These are phyloP conservation scores for Neoarthrinium moseri DNA, from an alignment of 2,329 filamentous ascomycete genomes.

Conservation along the genomic window DNA sequence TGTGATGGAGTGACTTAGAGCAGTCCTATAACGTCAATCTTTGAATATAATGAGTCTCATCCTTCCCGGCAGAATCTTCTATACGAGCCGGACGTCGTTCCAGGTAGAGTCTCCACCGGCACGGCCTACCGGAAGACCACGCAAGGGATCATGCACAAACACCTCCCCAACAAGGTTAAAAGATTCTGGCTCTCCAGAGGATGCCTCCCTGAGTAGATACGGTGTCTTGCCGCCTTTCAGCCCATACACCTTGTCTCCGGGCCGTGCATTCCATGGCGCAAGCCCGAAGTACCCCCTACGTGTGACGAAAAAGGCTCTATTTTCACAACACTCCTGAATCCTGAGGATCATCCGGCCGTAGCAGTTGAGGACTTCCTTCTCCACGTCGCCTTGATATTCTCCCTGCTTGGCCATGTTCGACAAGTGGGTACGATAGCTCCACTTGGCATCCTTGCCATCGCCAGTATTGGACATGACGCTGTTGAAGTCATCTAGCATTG, in stretches of 20 bases:
- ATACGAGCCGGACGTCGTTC: too few relatives aligned
- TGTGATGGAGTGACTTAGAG: too few relatives aligned
- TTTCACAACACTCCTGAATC: constrained; percentile 9
- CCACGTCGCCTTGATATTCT: too few relatives aligned
- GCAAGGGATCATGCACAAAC: too few relatives aligned
- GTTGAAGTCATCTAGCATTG: not conserved
- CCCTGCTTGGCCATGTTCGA: constrained; percentile 6
- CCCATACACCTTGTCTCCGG: constrained; percentile 13
- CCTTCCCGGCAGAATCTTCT: too few relatives aligned
- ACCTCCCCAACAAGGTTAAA: too few relatives aligned
- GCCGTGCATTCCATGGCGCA: constrained; percentile 14
- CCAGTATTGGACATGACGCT: not conserved
- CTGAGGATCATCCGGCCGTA: constrained; percentile 12
- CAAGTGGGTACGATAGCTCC: not conserved
- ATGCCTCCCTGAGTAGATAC: constrained; percentile 12
- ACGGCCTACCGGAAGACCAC: too few relatives aligned
- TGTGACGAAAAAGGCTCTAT: constrained; percentile 15
- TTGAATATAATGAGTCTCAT: too few relatives aligned
- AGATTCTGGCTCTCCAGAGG: too few relatives aligned
- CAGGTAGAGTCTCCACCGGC: too few relatives aligned
- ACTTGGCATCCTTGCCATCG: not conserved
- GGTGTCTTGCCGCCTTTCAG: constrained; percentile 15
- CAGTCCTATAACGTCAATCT: too few relatives aligned
- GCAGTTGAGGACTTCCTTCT: constrained; percentile 1
- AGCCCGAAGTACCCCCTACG: constrained; percentile 14